Percentiles rank a stretch among this genome's conserved stretches.
These are phyloP conservation scores for Dioszegia hungarica DNA, from an alignment of 768 basidiomycete genomes.

Conservation along the genomic window DNA sequence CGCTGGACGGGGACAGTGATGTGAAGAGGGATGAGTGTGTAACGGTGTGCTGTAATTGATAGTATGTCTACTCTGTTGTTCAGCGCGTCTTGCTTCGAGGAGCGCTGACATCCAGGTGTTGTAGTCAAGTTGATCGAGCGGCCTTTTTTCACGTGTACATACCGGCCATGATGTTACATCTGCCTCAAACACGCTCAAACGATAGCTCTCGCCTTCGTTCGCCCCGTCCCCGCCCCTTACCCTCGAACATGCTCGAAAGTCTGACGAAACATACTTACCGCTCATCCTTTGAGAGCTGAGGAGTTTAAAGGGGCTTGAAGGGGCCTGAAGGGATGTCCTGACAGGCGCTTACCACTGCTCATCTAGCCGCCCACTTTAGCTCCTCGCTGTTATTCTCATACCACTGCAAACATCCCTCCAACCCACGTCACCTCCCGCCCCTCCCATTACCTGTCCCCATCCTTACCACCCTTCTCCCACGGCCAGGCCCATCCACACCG, in stretches of 20 bases:
- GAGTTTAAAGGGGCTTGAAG: not conserved
- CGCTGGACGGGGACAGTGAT: not conserved
- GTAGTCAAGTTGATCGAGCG: no score
- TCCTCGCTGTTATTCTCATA: not conserved
- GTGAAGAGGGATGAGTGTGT: conserved; percentile 3
- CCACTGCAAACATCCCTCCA: not conserved
- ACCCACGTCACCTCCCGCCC: no score
- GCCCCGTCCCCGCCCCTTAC: no score
- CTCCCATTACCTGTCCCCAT: no score
- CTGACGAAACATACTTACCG: not conserved
- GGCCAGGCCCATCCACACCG: no score
- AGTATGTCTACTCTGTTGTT: not conserved
- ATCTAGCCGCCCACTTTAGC: not conserved
- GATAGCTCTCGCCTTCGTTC: no score
- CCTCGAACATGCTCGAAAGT: not conserved
- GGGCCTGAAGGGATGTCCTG: not conserved
- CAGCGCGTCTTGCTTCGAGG: not conserved
- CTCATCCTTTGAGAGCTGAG: not conserved
- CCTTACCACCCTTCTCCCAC: no score
- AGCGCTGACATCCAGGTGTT: not conserved
- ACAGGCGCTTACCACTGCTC: not conserved
- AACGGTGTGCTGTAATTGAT: conserved; percentile 14
- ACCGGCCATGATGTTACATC: no score
- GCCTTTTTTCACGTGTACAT: no score
- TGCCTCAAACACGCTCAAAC: no score